phyloP scores from a whole-genome alignment of 352 stramenopile genomes.

The Phytophthora sp. region DNA sequence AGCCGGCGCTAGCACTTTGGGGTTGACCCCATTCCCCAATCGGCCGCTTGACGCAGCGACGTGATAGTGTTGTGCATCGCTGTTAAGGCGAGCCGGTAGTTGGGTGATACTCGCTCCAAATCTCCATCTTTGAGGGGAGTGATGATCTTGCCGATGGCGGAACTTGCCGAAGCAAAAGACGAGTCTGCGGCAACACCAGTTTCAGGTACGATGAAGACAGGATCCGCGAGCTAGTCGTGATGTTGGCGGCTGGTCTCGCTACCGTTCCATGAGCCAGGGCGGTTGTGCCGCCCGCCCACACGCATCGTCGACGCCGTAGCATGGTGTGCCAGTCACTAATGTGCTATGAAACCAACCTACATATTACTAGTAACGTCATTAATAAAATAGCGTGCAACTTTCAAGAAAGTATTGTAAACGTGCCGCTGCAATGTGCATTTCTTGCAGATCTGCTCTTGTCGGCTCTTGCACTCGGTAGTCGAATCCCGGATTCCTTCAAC shows the following conservation, averaged over 20 bases:
- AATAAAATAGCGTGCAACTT: not conserved
- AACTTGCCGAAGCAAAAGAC: not conserved
- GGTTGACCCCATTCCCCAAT: slow-evolving; percentile 13
- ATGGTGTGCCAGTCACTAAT: no score
- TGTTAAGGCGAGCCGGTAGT: not conserved
- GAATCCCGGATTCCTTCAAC: not conserved
- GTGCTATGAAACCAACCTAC: no score
- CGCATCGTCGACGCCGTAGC: slow-evolving; percentile 6
- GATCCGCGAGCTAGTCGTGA: not conserved
- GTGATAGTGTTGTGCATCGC: slow-evolving; percentile 4
- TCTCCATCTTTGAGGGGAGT: slow-evolving; percentile 5
- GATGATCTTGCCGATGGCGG: not conserved
- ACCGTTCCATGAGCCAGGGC: slow-evolving; percentile 13
- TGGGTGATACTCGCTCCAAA: not conserved
- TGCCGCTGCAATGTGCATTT: slow-evolving; percentile 9
- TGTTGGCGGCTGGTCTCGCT: slow-evolving; percentile 11
- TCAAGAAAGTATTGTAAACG: not conserved
- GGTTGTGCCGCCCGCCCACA: slow-evolving; percentile 10
- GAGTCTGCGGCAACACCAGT: slow-evolving; percentile 4
- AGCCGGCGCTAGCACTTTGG: not conserved
- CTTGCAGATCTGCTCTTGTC: not conserved
- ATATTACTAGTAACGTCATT: not conserved
- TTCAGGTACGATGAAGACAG: not conserved
- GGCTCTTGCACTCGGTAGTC: slow-evolving; percentile 2
- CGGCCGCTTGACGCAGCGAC: not conserved